Evolutionary conservation across 148 eudicot species (phyloP).

Genomic region (Rheum nobile): DNA sequence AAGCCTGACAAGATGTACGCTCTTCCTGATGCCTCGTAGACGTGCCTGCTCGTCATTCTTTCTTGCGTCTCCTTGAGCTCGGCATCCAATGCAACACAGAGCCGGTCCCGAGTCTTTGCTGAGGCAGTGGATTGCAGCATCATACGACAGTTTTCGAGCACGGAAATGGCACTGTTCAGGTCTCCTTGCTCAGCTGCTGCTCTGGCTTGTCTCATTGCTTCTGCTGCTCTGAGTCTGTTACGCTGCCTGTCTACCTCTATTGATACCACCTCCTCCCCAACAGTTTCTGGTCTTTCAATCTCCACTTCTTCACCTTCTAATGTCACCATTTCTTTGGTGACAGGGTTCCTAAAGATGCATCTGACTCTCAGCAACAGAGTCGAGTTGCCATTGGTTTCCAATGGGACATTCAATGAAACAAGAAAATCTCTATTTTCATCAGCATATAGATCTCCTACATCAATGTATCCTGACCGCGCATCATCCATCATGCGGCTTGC

Average conservation of each 20-base stretch:
- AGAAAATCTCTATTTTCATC: conserved; percentile 83
- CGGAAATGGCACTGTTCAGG: conserved; percentile 35
- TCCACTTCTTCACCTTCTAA: conserved; percentile 34
- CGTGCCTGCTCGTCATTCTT: conserved; percentile 64
- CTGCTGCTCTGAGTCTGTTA: conserved; percentile 64
- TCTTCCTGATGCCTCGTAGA: conserved; percentile 75
- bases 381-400: conserved; percentile 16
- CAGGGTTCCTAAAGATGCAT: conserved; percentile 45
- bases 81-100: conserved; percentile 40
- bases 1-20: conserved; percentile 87
- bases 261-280: conserved; percentile 29
- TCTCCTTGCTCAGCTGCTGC: conserved; percentile 58
- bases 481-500: conserved; percentile 18
- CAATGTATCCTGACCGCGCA: conserved; percentile 33
- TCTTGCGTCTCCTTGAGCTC: conserved; percentile 87
- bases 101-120: conserved; percentile 36
- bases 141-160: conserved; percentile 37
- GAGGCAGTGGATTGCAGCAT: conserved; percentile 41
- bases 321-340: conserved; percentile 29
- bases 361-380: conserved; percentile 46
- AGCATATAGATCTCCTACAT: conserved; percentile 73
- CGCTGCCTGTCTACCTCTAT: conserved; percentile 73
- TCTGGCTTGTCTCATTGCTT: conserved; percentile 60
- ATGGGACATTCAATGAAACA: conserved; percentile 47
- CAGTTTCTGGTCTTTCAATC: conserved; percentile 35